Conservation (phyloP, 169 alveolate species). For the Eimeria necatrix region DNA sequence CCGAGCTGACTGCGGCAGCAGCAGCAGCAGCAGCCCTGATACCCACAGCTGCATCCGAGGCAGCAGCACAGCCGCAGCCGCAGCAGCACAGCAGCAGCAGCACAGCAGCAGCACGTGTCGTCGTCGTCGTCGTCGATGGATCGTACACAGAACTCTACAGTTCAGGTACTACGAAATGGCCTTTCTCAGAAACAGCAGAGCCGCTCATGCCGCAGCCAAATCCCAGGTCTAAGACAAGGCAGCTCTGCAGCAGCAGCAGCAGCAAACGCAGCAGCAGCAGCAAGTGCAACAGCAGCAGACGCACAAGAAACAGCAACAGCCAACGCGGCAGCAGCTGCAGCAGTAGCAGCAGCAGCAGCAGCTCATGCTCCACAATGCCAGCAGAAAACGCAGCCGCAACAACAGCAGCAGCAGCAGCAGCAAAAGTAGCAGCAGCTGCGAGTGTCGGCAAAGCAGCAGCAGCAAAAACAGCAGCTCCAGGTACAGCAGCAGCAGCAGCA, state of each 20-base stretch:
- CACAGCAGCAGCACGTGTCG: too few relatives aligned
- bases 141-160: too few relatives aligned
- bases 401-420: background rate
- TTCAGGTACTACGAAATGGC: constrained; percentile 92
- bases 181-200: constrained; percentile 91
- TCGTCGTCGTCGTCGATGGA: too few relatives aligned
- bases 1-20: background rate
- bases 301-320: background rate
- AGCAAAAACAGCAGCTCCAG: background rate
- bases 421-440: background rate
- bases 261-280: background rate
- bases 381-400: background rate
- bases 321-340: background rate
- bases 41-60: too few relatives aligned
- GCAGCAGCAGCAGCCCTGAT: constrained; percentile 23
- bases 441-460: too few relatives aligned
- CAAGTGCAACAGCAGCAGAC: background rate
- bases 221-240: constrained; percentile 94
- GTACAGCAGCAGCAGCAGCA: background rate
- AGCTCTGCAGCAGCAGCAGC: constrained; percentile 46
- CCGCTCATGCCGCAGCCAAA: constrained; percentile 97
- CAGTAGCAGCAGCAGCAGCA: background rate
- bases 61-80: too few relatives aligned
- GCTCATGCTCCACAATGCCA: background rate
- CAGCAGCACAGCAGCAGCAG: too few relatives aligned